phyloP scores from a whole-genome alignment of 1,284 basidiomycete genomes.

The Chondrostereum purpureum region DNA sequence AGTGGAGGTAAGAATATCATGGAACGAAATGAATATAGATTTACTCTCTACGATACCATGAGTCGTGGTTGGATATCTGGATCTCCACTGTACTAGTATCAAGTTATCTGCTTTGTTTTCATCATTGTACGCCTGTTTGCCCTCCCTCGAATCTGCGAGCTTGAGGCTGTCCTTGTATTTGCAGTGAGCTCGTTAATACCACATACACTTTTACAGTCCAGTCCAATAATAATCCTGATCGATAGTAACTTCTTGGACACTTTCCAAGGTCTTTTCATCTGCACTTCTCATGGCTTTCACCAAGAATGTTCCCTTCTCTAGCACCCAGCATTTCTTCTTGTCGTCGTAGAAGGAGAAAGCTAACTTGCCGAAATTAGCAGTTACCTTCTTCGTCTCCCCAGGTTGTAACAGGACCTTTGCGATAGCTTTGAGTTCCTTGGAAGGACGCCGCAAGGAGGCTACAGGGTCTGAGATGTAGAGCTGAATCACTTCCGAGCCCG shows the following conservation, averaged over 20 bases:
- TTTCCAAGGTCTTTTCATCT: neutral
- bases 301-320: neutral
- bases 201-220: too few species aligned
- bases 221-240: slow-evolving; percentile 5
- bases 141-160: too few species aligned
- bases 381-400: neutral
- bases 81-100: too few species aligned
- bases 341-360: neutral
- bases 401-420: neutral
- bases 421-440: neutral
- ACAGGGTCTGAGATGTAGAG: neutral
- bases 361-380: neutral
- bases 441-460: neutral
- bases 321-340: neutral
- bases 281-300: neutral
- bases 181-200: too few species aligned
- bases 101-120: too few species aligned
- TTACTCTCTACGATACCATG: too few species aligned
- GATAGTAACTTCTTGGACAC: neutral
- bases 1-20: too few species aligned
- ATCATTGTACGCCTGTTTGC: too few species aligned
- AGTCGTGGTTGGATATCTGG: too few species aligned
- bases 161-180: too few species aligned
- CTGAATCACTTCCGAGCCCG: neutral
- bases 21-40: too few species aligned